Evolutionary conservation across 805 yeast genomes (phyloP).

Genomic region (Saturnispora zaruensis): DNA sequence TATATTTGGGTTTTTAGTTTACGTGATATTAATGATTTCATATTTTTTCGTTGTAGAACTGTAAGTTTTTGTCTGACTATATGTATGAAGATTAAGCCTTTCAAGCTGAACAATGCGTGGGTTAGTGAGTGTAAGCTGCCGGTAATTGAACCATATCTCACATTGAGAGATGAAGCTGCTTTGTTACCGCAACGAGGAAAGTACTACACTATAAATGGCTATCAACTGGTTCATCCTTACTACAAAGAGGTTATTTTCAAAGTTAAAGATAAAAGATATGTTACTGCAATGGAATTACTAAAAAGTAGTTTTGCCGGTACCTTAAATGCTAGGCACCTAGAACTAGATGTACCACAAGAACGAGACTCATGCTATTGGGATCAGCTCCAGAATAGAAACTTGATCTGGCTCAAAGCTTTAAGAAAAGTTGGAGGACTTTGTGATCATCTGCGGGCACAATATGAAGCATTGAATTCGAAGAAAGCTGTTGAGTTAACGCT

Average conservation of each 20-base stretch:
- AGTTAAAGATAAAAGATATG: not conserved
- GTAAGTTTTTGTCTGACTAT: not conserved
- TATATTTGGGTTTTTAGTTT: not conserved
- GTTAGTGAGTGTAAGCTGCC: not conserved
- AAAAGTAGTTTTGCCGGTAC: not conserved
- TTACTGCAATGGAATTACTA: not conserved
- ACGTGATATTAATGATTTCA: not conserved
- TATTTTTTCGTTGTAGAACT: not conserved
- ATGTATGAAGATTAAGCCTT: not conserved
- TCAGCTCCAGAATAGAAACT: not conserved
- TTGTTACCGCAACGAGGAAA: not conserved
- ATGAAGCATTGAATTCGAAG: not conserved
- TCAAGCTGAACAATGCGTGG: constrained; percentile 1
- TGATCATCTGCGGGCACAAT: not conserved
- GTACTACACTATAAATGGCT: not conserved
- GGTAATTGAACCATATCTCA: not conserved
- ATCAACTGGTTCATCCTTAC: constrained; percentile 1
- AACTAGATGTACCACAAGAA: not conserved
- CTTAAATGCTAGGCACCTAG: not conserved
- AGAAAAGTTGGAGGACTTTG: not conserved
- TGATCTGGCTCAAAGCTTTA: not conserved
- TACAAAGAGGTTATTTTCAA: constrained; percentile 1
- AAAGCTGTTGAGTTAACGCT: not conserved
- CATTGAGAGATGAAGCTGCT: not conserved
- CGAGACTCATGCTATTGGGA: not conserved